These are phyloP conservation scores for Pneumocystis murina DNA, from an alignment of 1,139 yeast genomes.

Conservation along the genomic window DNA sequence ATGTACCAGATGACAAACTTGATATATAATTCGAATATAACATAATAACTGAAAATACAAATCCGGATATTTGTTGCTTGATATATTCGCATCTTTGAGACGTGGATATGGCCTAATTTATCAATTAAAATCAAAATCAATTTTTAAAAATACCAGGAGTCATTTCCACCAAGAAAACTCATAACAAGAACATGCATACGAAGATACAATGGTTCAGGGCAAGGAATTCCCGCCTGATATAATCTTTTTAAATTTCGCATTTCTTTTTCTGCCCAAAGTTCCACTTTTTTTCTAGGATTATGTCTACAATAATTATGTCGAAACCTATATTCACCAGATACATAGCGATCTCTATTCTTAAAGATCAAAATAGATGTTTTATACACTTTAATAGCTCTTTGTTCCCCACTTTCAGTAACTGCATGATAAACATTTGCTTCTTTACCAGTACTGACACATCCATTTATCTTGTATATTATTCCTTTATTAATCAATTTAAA, in stretches of 20 bases:
- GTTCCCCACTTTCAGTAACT: constrained; percentile 43
- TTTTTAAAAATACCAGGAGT: constrained; percentile 76
- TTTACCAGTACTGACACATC: constrained; percentile 92
- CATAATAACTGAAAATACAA: constrained; percentile 68
- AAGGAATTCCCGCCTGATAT: constrained; percentile 63
- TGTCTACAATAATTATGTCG: constrained; percentile 70
- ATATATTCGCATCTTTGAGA: constrained; percentile 32
- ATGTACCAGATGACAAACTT: constrained; percentile 78
- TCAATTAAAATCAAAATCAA: constrained; percentile 46
- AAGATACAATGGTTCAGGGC: constrained; percentile 81
- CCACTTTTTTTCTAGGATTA: constrained; percentile 94
- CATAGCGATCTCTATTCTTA: constrained; percentile 90
- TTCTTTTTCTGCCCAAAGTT: constrained; percentile 97
- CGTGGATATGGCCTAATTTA: constrained; percentile 16
- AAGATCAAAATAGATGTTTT: constrained; percentile 91
- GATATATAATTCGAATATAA: constrained; percentile 76
- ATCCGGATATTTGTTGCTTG: constrained; percentile 46
- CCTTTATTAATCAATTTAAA: constrained; percentile 73
- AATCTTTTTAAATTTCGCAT: constrained; percentile 80
- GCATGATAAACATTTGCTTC: constrained; percentile 98
- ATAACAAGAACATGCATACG: constrained; percentile 84
- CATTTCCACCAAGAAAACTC: constrained; percentile 67
- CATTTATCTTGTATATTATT: constrained; percentile 69
- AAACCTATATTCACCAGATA: constrained; percentile 89
- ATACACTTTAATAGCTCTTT: constrained; percentile 75